A percentile compares a stretch with the other conserved stretches of the same genome.
phyloP scores from a whole-genome alignment of 768 basidiomycete genomes.

The Krasilnikovozyma curviuscula region DNA sequence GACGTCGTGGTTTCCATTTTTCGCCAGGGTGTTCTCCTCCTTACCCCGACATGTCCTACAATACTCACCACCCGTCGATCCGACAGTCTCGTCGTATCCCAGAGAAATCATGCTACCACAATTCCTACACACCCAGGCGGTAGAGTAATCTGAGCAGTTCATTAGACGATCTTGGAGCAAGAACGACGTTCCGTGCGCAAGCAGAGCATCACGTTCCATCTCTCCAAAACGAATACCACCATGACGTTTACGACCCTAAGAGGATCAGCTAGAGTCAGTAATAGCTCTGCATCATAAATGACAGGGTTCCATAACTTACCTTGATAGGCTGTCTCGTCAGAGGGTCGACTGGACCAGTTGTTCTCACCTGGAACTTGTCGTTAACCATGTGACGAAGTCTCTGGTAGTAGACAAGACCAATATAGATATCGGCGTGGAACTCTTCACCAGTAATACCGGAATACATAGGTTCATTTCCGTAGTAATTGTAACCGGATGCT shows the following conservation, averaged over 20 bases:
- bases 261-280: slow-evolving; percentile 7
- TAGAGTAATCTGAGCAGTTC: slow-evolving; percentile 99
- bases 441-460: slow-evolving; percentile 97
- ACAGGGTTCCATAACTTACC: slow-evolving; percentile 32
- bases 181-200: slow-evolving; percentile 97
- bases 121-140: slow-evolving; percentile 92
- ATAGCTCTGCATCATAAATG: not conserved
- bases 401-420: slow-evolving; percentile 97
- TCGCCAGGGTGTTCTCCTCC: slow-evolving; percentile 42
- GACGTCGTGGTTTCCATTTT: slow-evolving; percentile 42
- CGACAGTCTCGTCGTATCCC: slow-evolving; percentile 66
- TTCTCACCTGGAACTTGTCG: slow-evolving; percentile 98
- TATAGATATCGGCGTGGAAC: slow-evolving; percentile 95
- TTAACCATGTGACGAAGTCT: slow-evolving; percentile 97
- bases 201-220: slow-evolving; percentile 98
- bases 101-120: slow-evolving; percentile 91
- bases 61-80: slow-evolving; percentile 71
- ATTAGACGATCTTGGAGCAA: slow-evolving; percentile 92
- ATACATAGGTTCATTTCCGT: slow-evolving; percentile 99
- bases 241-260: slow-evolving; percentile 83
- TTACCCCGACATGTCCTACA: slow-evolving; percentile 76
- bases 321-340: slow-evolving; percentile 93
- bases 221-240: slow-evolving; percentile 99
- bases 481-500: slow-evolving; percentile 92
- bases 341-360: slow-evolving; percentile 90